Conservation (phyloP, 345 rosid species). For the Citrus australasica region DNA sequence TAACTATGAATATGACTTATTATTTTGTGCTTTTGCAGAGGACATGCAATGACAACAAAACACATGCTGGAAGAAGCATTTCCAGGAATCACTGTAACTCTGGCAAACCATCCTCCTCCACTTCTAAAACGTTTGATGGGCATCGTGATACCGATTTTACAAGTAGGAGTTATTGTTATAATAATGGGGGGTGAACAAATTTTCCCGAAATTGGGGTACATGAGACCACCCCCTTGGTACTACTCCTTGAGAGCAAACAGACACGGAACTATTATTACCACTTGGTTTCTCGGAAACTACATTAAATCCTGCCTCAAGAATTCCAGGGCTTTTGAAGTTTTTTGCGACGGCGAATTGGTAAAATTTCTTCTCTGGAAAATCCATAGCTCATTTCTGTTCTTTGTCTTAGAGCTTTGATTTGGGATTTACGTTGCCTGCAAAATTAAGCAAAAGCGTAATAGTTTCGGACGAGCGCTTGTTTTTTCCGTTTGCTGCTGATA, state of each 20-base stretch:
- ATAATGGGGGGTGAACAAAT: conserved; percentile 28
- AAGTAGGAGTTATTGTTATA: conserved; percentile 19
- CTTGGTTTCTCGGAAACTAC: conserved; percentile 30
- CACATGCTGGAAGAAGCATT: conserved; percentile 29
- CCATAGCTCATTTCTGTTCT: too few relatives aligned
- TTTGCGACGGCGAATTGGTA: conserved; percentile 27
- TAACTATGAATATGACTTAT: too few relatives aligned
- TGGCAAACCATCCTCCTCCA: conserved; percentile 24
- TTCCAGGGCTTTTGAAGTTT: conserved; percentile 37
- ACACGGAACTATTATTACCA: conserved; percentile 20
- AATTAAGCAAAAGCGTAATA: not conserved
- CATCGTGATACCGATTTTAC: conserved; percentile 17
- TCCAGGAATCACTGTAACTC: conserved; percentile 25
- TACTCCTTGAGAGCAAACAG: conserved; percentile 22
- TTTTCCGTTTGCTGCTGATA: not conserved
- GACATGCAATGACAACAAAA: conserved; percentile 21
- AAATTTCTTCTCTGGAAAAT: not conserved
- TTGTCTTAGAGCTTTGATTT: not conserved
- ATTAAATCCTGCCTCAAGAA: conserved; percentile 23
- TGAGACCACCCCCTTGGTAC: conserved; percentile 26
- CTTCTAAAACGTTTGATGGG: conserved; percentile 6
- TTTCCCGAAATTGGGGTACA: conserved; percentile 22
- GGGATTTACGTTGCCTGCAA: not conserved
- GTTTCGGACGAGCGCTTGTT: too few relatives aligned
- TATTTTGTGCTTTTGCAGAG: conserved; percentile 12